phyloP scores from a whole-genome alignment of 257 asterid species.

The Plantago elongata region DNA sequence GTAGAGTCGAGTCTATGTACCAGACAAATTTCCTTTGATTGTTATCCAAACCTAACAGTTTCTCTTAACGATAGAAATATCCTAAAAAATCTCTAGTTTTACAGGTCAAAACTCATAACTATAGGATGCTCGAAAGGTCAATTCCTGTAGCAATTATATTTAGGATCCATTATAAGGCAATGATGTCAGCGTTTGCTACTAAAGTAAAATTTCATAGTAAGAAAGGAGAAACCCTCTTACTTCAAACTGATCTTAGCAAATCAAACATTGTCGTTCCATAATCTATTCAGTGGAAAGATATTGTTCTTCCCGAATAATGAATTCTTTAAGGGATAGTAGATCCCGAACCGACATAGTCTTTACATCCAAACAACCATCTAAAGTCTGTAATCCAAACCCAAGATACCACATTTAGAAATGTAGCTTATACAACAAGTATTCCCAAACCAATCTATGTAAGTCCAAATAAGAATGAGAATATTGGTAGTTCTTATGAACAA shows the following conservation, averaged over 20 bases:
- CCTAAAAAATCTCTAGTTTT: background rate
- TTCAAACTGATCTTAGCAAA: background rate
- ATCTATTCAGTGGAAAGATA: slow-evolving; percentile 2
- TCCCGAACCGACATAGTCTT: background rate
- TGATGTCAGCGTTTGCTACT: background rate
- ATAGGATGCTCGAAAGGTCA: background rate
- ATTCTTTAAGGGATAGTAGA: background rate
- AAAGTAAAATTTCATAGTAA: background rate
- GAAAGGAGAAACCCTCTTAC: slow-evolving; percentile 1
- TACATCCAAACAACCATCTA: background rate
- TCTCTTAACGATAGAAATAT: slow-evolving; percentile 9
- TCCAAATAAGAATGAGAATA: background rate
- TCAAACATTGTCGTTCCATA: background rate
- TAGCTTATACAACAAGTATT: background rate
- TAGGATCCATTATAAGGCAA: background rate
- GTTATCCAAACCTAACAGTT: background rate
- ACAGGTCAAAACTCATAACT: slow-evolving; percentile 9
- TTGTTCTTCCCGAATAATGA: background rate
- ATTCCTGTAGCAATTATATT: background rate
- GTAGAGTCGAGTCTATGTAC: background rate
- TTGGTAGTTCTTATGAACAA: background rate
- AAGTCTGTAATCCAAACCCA: background rate
- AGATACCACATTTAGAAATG: background rate
- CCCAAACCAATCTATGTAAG: background rate
- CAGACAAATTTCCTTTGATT: background rate